phyloP scores from a whole-genome alignment of 176 grass and related monocot species.

The Metroxylon sagu region DNA sequence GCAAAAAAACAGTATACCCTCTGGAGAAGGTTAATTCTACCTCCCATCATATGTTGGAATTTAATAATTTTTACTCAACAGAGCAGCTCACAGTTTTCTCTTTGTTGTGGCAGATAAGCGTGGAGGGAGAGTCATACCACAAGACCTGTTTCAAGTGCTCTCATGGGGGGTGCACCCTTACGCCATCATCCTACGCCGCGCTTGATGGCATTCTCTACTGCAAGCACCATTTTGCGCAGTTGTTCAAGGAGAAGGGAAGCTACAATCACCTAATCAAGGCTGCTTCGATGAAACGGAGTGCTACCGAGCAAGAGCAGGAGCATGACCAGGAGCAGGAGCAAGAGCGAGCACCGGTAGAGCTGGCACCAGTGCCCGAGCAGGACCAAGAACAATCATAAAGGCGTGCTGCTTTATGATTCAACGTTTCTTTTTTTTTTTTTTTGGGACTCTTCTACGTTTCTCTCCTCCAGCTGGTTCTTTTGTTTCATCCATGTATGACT shows the following conservation, averaged over 20 bases:
- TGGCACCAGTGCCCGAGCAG: no score
- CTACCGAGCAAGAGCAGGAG: conserved; percentile 1
- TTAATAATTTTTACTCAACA: no score
- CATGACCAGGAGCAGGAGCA: conserved; percentile 7
- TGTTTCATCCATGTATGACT: no score
- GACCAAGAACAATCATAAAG: no score
- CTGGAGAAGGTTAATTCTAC: conserved; percentile 35
- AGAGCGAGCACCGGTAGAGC: background rate
- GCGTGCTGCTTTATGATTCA: no score
- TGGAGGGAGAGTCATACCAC: conserved; percentile 87
- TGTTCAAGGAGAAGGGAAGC: conserved; percentile 97
- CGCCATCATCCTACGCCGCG: conserved; percentile 67
- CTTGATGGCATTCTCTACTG: conserved; percentile 87
- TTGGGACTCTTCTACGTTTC: no score
- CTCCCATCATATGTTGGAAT: no score
- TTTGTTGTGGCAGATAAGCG: conserved; percentile 40
- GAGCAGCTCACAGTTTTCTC: no score
- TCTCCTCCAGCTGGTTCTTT: no score
- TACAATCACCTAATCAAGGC: conserved; percentile 83
- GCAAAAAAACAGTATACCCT: conserved; percentile 56
- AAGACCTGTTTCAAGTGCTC: conserved; percentile 93
- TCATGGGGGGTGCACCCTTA: conserved; percentile 74
- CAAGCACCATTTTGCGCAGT: conserved; percentile 86
- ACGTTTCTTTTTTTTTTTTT: no score
- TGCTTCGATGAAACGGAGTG: conserved; percentile 39